These are phyloP conservation scores for Ceratopteris richardii DNA, from an alignment of 75 land plant species.

Conservation along the genomic window DNA sequence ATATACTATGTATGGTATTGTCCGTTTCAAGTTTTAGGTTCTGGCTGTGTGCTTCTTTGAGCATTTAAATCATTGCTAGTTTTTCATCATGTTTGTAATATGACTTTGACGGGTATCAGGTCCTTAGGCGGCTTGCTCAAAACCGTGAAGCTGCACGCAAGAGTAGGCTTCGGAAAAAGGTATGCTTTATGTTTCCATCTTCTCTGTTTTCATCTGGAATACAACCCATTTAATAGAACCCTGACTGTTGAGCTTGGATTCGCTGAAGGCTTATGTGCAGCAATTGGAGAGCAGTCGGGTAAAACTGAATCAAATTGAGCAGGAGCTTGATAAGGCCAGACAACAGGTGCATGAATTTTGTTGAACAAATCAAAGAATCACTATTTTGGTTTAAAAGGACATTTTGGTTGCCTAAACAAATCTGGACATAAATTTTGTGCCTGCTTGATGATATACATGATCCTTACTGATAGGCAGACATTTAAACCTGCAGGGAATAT, in stretches of 20 bases:
- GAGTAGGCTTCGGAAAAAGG: slow-evolving; percentile 51
- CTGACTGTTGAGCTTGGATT: background rate
- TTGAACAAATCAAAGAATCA: background rate
- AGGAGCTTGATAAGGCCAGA: slow-evolving; percentile 70
- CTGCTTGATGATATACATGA: background rate
- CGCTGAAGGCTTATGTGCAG: slow-evolving; percentile 66
- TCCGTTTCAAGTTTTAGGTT: background rate
- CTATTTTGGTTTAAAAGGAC: background rate
- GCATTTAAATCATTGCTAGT: background rate
- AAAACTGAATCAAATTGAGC: slow-evolving; percentile 61
- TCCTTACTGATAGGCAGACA: background rate
- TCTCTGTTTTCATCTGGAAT: background rate
- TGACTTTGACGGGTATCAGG: slow-evolving; percentile 19
- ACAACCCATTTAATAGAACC: background rate
- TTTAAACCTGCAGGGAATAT: background rate
- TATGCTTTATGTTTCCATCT: background rate
- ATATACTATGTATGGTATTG: background rate
- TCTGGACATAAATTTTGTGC: background rate
- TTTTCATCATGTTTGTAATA: background rate
- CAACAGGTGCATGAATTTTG: slow-evolving; percentile 34
- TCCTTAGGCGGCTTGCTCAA: slow-evolving; percentile 55
- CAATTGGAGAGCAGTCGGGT: slow-evolving; percentile 69
- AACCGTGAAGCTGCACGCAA: slow-evolving; percentile 69
- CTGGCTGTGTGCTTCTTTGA: no score
- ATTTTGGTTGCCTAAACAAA: background rate